Base-by-base conservation (phyloP, 768 basidiomycete species). In the Lepiota brunneoincarnata region DNA sequence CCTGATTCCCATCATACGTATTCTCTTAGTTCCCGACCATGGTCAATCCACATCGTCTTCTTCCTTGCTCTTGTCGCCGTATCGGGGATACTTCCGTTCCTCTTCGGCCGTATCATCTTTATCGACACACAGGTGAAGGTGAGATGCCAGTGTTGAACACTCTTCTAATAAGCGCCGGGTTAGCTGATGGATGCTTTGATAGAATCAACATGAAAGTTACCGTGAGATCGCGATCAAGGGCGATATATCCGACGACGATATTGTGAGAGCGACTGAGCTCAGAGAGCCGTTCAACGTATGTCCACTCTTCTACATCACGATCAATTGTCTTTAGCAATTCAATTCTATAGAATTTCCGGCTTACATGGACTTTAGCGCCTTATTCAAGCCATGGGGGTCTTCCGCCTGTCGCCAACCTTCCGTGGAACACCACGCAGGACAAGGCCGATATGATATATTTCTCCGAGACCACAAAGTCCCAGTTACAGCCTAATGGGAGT, bases 351-450 rank as follows among this genome's bases (percentile, higher is more conserved):
- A 59, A 69, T 47, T 69, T 56, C 31, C 49, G 59, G 11, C 49
- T 73, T 5, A 74, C 73, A 12, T 76, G 75, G 74, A 74, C 73
- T 4, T 51, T 76, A 24, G 59, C 70, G 2, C 72, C 73, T 2
- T 73, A 71, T 54, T 71, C 72, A 0, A 60, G 58, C 7, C 68
- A 70, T 38, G 69, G 69, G 26, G 64, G 64, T 2, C 58, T 72
- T 18, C 74, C 73, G 12, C 56, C 71, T 6, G 63, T 64, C 2
- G 63, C 71, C n/a, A 68, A 67, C 0, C 67, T 74, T 38, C 36
- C 31, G 6, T 74, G 66, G 67, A 53, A 64, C 7, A 56, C 65
- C n/a, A 1, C 31, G 11, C 14, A 17, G 40, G 36, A 26, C n/a
- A 28, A 46, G 20, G 20, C 26, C 6, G 70, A 72, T 23, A 60